These are phyloP conservation scores for Fusarium transvaalense DNA, from an alignment of 2,329 filamentous ascomycete genomes.

Conservation along the genomic window DNA sequence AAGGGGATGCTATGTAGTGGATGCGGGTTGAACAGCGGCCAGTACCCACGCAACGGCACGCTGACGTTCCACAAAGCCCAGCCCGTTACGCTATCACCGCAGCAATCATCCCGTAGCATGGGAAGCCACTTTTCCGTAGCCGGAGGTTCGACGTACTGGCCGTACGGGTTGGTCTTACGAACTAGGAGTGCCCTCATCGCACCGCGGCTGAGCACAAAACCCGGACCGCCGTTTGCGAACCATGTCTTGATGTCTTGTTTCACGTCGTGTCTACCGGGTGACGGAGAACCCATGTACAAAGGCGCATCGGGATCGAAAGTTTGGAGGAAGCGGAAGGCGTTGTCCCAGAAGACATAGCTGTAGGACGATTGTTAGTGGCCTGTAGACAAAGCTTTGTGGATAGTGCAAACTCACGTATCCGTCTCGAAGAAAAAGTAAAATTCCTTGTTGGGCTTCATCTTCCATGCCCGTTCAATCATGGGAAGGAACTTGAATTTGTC, in stretches of 20 bases:
- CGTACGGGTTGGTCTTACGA: constrained; percentile 49
- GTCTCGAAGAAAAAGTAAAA: constrained; percentile 70
- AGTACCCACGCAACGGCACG: constrained; percentile 61
- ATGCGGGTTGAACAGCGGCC: constrained; percentile 64
- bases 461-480: constrained; percentile 65
- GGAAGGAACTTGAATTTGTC: constrained; percentile 71
- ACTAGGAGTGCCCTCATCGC: constrained; percentile 58
- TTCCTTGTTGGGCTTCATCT: constrained; percentile 59
- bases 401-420: constrained; percentile 60
- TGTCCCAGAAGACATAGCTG: constrained; percentile 54
- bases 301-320: constrained; percentile 60
- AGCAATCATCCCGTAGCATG: constrained; percentile 61
- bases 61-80: constrained; percentile 60
- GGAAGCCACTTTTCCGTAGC: constrained; percentile 57
- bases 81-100: constrained; percentile 65
- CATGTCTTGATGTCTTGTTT: constrained; percentile 53
- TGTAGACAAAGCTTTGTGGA: too few relatives aligned
- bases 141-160: constrained; percentile 57
- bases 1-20: constrained; percentile 63
- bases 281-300: constrained; percentile 64
- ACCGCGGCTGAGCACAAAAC: constrained; percentile 60
- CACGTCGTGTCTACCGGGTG: constrained; percentile 54
- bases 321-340: constrained; percentile 62
- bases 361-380: constrained; percentile 7
- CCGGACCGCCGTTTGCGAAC: constrained; percentile 64